Base-by-base conservation (phyloP, 1,284 basidiomycete species). In the Trametes pubescens region DNA sequence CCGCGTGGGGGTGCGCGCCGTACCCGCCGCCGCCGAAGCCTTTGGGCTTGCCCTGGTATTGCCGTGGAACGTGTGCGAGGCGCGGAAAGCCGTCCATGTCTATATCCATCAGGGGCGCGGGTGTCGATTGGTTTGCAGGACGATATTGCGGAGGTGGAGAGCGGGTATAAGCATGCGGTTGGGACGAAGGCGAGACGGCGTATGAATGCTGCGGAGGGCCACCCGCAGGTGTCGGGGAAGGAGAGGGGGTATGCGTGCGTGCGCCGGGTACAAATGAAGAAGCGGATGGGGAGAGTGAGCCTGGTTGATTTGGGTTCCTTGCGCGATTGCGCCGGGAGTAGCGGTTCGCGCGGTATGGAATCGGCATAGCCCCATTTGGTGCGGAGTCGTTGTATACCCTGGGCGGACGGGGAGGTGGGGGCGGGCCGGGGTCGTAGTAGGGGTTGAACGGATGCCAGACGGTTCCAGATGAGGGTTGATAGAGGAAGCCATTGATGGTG, bases 341-440 rank as follows among this genome's bases (percentile, higher is more conserved):
- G 32, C 65, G 62, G 18, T 40, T 32, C 11, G 53, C 60, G 5
- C 62, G 59, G 52, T 37, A 46, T 1, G 60, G 54, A 29, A 60
- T 51, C 14, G 47, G 53, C 11, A 34, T 35, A 16, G 29, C 1
- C 4, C 61, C 61, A n/a, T 59, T 49, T 8, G 37, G 64, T 34
- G 65, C 43, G 26, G 60, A 55, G 13, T 29, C 56, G 18, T 59
- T 59, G 29, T n/a, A 29, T 4, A 44, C 53, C 49, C 59, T 70
- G 21, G 71, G 66, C 22, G 56, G 64, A 21, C 67, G 72, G 52
- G 81, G 83, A 18, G 81, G 81, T 0, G 86, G 86, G 0, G 80
- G 83, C 10, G 87, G 89, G 4, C 89, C 90, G 26, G 89, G 86
- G 72, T 92, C 88, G 72, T 92, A 91, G 53, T 80, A 73, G 4